These are phyloP conservation scores for Yamadazyma jaroonii DNA, from an alignment of 1,139 yeast genomes.

Conservation along the genomic window DNA sequence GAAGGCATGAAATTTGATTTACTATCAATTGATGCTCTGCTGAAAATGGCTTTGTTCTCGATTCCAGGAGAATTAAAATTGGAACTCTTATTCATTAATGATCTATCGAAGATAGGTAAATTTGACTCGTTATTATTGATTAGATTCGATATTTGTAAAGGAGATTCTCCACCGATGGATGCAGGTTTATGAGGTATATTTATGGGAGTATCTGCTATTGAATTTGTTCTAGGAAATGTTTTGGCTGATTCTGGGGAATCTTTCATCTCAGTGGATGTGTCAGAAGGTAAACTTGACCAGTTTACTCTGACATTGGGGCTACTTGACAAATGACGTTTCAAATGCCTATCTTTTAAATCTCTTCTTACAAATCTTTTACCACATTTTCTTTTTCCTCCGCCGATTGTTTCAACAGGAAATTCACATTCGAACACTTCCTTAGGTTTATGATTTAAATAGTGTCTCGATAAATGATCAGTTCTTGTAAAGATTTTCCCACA, in stretches of 20 bases:
- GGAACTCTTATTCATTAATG: background rate
- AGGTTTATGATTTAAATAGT: slow-evolving; percentile 45
- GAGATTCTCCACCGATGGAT: slow-evolving; percentile 11
- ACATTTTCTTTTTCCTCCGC: slow-evolving; percentile 25
- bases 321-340: slow-evolving; percentile 26
- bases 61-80: background rate
- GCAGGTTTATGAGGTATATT: background rate
- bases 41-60: too few species aligned
- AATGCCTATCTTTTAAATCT: slow-evolving; percentile 40
- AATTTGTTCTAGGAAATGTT: slow-evolving; percentile 1
- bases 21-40: too few species aligned
- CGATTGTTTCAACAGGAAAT: slow-evolving; percentile 26
- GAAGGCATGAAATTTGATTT: too few species aligned
- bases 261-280: slow-evolving; percentile 2
- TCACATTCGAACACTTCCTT: slow-evolving; percentile 35
- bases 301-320: slow-evolving; percentile 11
- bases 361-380: slow-evolving; percentile 46
- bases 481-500: slow-evolving; percentile 43
- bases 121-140: slow-evolving; percentile 14
- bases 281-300: slow-evolving; percentile 13
- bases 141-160: slow-evolving; percentile 20
- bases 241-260: slow-evolving; percentile 8
- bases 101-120: slow-evolving; percentile 2
- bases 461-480: slow-evolving; percentile 45
- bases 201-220: background rate